phyloP scores from a whole-genome alignment of 1,139 yeast genomes.

The Blastobotrys capitulatus region DNA sequence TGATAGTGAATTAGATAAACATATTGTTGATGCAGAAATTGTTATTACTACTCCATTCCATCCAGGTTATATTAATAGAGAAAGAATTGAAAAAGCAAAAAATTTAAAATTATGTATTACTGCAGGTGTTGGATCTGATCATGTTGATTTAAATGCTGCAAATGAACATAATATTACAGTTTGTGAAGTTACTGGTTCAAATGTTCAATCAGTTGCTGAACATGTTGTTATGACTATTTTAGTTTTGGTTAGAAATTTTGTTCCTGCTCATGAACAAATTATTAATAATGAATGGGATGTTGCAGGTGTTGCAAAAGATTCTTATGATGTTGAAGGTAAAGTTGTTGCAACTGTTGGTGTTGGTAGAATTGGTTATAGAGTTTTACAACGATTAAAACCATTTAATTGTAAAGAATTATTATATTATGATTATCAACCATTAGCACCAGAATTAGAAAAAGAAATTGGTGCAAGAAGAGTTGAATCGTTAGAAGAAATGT shows the following conservation, averaged over 20 bases:
- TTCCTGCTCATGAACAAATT: conserved; percentile 71
- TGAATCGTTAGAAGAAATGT: conserved; percentile 60
- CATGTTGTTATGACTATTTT: conserved; percentile 74
- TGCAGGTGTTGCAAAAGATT: conserved; percentile 69
- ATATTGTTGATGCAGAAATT: conserved; percentile 66
- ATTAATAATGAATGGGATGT: conserved; percentile 64
- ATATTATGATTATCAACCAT: conserved; percentile 71
- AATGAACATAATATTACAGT: conserved; percentile 60
- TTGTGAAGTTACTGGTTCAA: conserved; percentile 77
- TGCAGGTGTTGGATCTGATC: conserved; percentile 86
- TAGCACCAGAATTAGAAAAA: conserved; percentile 52
- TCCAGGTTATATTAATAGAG: conserved; percentile 69
- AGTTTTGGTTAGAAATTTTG: conserved; percentile 67
- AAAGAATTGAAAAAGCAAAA: conserved; percentile 64
- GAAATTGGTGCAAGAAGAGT: conserved; percentile 59
- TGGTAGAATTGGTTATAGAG: conserved; percentile 77
- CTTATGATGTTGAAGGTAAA: conserved; percentile 71
- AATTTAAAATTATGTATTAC: conserved; percentile 69
- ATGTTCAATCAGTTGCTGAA: conserved; percentile 77
- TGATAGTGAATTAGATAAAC: conserved; percentile 52
- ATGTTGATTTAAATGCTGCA: conserved; percentile 69
- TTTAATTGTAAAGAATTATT: conserved; percentile 70
- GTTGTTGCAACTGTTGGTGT: conserved; percentile 76
- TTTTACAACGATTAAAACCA: conserved; percentile 65
- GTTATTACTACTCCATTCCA: conserved; percentile 80